Base-by-base conservation (phyloP, 2,329 filamentous ascomycete species). In the Diaporthe citrichinensis region DNA sequence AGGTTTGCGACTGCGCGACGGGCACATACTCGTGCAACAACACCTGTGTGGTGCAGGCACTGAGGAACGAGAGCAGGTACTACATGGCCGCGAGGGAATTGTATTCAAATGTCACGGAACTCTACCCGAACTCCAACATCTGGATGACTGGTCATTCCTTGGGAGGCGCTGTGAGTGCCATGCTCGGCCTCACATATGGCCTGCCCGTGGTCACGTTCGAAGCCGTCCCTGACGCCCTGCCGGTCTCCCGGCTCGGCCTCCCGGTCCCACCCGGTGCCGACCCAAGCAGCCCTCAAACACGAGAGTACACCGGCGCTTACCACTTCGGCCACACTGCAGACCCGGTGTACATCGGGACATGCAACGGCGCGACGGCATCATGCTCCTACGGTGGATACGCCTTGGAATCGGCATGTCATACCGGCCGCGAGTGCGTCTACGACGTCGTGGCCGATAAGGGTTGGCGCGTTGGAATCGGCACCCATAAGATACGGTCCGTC, bases 291-390 rank as follows among this genome's bases (percentile, higher is more conserved):
- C 93, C 95, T 41, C 95, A 97, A 80, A 89, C 90, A 51, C 89
- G 95, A 57, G 85, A 91, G 75, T 90, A 92, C 80, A 97, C 95
- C 0, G 96, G 95, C 17, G 89, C 94, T 0, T 97, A 92, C 81
- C 97, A 99, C 83, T 96, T 98, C 82, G 97, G 97, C 5, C 96
- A 98, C 81, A 98, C 95, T 0, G 97, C 97, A 0, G 97, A 99
- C 83, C 97, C 97, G 0, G 92, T 99, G 46, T 99, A 93, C 81
- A 96, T 98, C 86, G 97, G 97, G 44, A 94, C 93, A 0, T 98
- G 97, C 85, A 98, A 98, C 80, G 94, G 94, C 44, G 95, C 94
- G 3, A 95, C 94, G 2, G 96, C 96, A 3, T 92, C 93, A 15
- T 98, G 97, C 84, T 97, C 96, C 0, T 92, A 98, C 80, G 96